A percentile compares a stretch with the other conserved stretches of the same genome.
Evolutionary conservation across 179 eudicot genomes (phyloP).

Genomic region (Sideroxylon spinosum): DNA sequence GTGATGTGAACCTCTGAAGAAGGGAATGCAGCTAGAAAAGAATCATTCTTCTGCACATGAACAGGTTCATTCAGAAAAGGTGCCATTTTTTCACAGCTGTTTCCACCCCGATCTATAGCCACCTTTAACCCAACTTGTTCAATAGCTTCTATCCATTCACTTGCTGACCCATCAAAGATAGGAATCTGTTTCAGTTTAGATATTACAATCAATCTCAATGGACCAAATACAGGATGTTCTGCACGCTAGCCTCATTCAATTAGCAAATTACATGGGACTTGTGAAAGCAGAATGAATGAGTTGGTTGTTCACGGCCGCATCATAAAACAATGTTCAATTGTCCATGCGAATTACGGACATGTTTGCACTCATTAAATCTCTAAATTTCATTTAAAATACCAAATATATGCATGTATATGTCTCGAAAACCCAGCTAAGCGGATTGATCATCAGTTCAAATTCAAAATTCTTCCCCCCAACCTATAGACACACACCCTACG

Average conservation of each 20-base stretch:
- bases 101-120: slow-evolving; percentile 59
- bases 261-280: background rate
- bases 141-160: slow-evolving; percentile 83
- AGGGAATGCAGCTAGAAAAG: slow-evolving; percentile 81
- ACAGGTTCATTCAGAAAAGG: slow-evolving; percentile 64
- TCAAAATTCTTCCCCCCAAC: background rate
- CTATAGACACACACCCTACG: background rate
- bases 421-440: too few relatives aligned
- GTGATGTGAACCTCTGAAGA: slow-evolving; percentile 44
- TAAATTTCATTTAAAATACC: background rate
- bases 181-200: slow-evolving; percentile 53
- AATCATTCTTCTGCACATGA: slow-evolving; percentile 58
- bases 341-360: too few relatives aligned
- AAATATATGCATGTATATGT: background rate
- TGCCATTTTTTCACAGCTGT: slow-evolving; percentile 58
- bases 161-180: slow-evolving; percentile 92
- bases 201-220: background rate
- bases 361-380: background rate
- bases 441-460: background rate
- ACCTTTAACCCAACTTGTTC: slow-evolving; percentile 62
- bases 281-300: background rate
- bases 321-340: background rate
- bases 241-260: background rate
- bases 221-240: background rate
- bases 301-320: background rate